Evolutionary conservation across 2,329 filamentous ascomycete species (phyloP), one percentile per base, ranked within the genome.

Genomic region (Penicillium sp.): DNA sequence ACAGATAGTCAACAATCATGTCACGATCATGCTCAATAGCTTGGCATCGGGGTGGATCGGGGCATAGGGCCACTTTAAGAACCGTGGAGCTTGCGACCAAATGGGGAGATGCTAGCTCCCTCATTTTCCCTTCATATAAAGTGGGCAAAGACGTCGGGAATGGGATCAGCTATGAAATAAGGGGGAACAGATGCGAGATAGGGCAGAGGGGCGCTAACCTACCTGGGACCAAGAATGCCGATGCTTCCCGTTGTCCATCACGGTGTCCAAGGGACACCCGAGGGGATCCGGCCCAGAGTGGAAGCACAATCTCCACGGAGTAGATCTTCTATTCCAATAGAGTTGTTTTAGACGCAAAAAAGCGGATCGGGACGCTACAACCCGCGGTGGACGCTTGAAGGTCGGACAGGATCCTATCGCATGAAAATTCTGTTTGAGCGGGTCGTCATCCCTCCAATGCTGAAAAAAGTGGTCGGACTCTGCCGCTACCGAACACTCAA

Each of bases 221-320:
- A 54, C 52, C 43, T 49, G 49, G 20, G 50, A 37, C 25, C 25
- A 46, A 12, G 38, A 33, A 9, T 44, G 44, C 3, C 29, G 38
- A 35, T 37, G 27, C 28, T 46, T 23, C 28, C 42, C 47, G 18
- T 38, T 18, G 12, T 32, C 47, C 41, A 40, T 46, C 25, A 18
- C 33, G 3, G 20, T 25, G 20, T 37, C 33, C 33, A 3, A 23
- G 3, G 8, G 8, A 23, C 33, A 10, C 23, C 23, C 38, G 38
- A 15, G 23, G n/a, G 38, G n/a, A 25, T 41, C 12, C 23, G 23
- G 10, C 23, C 25, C n/a, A 23, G 9, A 12, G 33, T 37, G 15
- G 10, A 37, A 18, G 6, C 7, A 37, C 15, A 8, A 23, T 15
- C 33, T 37, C 15, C 23, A 23, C 20, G 20, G 20, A 23, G 20